Percentiles rank a stretch among this genome's conserved stretches.
Conservation (phyloP, 176 grass and related monocot genomes). For the Lolium rigidum region DNA sequence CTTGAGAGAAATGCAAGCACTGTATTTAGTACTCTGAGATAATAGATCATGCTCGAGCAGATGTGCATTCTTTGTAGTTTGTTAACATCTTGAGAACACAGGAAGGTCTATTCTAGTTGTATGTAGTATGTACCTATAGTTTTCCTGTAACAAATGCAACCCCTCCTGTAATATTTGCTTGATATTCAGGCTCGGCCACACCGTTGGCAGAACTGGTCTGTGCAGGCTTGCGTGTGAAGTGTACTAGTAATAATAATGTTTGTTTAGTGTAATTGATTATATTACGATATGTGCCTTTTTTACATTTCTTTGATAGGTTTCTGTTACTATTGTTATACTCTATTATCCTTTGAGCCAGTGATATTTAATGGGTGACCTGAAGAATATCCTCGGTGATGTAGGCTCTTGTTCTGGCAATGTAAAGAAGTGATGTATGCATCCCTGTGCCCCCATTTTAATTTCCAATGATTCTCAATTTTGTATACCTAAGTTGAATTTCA, state of each 20-base stretch:
- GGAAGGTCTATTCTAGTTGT: slow-evolving; percentile 1
- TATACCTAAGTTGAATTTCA: background rate
- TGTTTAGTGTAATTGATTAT: slow-evolving; percentile 34
- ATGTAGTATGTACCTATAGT: slow-evolving; percentile 35
- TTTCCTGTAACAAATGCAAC: slow-evolving; percentile 40
- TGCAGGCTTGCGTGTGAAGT: background rate
- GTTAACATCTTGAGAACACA: background rate
- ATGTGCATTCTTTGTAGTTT: background rate
- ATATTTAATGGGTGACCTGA: too few relatives aligned
- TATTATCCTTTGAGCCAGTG: too few relatives aligned
- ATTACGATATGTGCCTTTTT: background rate
- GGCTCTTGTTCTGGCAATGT: too few relatives aligned
- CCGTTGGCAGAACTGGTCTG: slow-evolving; percentile 27
- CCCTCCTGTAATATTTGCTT: slow-evolving; percentile 9
- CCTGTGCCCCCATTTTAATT: background rate
- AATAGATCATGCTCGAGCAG: background rate
- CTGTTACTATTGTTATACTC: background rate
- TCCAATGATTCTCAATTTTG: background rate
- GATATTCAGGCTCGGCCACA: background rate
- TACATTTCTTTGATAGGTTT: background rate
- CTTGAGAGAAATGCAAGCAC: background rate
- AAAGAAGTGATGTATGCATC: too few relatives aligned
- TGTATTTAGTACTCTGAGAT: slow-evolving; percentile 18
- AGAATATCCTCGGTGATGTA: too few relatives aligned
- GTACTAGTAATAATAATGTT: background rate